Evolutionary conservation across 2,329 filamentous ascomycete genomes (phyloP).

Genomic region (Arthroderma uncinatum): DNA sequence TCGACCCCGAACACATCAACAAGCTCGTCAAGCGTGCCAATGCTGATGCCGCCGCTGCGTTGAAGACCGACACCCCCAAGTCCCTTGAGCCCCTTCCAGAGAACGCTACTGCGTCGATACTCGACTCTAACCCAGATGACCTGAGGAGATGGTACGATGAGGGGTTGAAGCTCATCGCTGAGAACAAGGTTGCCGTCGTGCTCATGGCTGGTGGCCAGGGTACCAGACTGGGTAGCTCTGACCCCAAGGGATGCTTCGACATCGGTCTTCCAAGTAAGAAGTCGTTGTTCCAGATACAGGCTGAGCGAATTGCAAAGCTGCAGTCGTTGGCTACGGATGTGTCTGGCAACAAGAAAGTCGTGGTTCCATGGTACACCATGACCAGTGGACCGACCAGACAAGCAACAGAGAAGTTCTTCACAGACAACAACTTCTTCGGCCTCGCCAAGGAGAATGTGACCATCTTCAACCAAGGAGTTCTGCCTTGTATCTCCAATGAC

Average conservation of each 20-base stretch:
- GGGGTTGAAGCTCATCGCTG: conserved; percentile 53
- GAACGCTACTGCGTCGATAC: conserved; percentile 74
- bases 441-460: conserved; percentile 72
- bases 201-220: conserved; percentile 97
- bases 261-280: conserved; percentile 89
- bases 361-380: conserved; percentile 98
- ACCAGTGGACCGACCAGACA: conserved; percentile 87
- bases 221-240: conserved; percentile 85
- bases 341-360: conserved; percentile 47
- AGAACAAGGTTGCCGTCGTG: conserved; percentile 69
- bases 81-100: conserved; percentile 76
- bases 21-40: conserved; percentile 74
- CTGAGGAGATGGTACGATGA: conserved; percentile 72
- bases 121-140: conserved; percentile 72
- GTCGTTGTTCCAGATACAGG: conserved; percentile 95
- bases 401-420: conserved; percentile 88
- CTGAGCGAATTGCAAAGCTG: conserved; percentile 79
- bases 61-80: neutral
- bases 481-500: conserved; percentile 94
- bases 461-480: conserved; percentile 92
- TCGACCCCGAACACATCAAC: conserved; percentile 82
- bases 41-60: conserved; percentile 36
- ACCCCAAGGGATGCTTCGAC: conserved; percentile 93
- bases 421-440: conserved; percentile 83
- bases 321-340: conserved; percentile 69